A percentile compares a stretch with the other conserved stretches of the same genome.
Conservation (phyloP, 495 filamentous ascomycete species). For the Thermochaetoides thermophila region DNA sequence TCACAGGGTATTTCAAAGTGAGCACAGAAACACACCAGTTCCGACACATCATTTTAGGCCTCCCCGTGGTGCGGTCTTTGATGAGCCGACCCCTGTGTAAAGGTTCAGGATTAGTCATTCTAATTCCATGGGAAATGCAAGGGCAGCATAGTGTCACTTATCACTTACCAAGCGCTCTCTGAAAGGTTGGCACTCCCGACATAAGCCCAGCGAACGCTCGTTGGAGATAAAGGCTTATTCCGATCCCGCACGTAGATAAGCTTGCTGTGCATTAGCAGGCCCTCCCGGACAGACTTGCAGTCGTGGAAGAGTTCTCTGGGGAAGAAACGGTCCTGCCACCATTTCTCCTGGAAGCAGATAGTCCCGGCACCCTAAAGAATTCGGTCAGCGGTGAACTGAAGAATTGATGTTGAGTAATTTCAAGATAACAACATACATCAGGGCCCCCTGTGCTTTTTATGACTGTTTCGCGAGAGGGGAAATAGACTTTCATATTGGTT, state of each 20-base stretch:
- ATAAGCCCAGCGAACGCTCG: conserved; percentile 48
- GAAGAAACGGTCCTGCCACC: conserved; percentile 52
- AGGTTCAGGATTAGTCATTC: too few relatives aligned
- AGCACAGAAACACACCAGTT: conserved; percentile 43
- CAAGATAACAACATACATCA: not conserved
- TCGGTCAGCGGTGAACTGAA: not conserved
- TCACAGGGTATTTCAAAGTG: too few relatives aligned
- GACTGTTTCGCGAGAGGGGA: conserved; percentile 67
- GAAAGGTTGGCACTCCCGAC: conserved; percentile 87
- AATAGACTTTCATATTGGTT: conserved; percentile 57
- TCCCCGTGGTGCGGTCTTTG: conserved; percentile 46
- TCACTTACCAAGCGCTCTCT: conserved; percentile 73
- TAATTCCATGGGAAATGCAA: too few relatives aligned
- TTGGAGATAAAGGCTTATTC: too few relatives aligned
- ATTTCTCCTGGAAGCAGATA: conserved; percentile 57
- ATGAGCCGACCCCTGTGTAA: conserved; percentile 38
- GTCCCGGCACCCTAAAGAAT: conserved; percentile 48
- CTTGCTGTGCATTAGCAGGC: conserved; percentile 83
- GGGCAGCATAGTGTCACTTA: not conserved
- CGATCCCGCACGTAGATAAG: conserved; percentile 49
- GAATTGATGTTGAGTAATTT: not conserved
- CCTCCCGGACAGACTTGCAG: conserved; percentile 48
- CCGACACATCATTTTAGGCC: conserved; percentile 62
- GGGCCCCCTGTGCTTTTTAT: conserved; percentile 40
- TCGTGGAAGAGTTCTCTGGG: conserved; percentile 59